phyloP scores from a whole-genome alignment of 1,284 basidiomycete species.

The Spongispora temasekensis region DNA sequence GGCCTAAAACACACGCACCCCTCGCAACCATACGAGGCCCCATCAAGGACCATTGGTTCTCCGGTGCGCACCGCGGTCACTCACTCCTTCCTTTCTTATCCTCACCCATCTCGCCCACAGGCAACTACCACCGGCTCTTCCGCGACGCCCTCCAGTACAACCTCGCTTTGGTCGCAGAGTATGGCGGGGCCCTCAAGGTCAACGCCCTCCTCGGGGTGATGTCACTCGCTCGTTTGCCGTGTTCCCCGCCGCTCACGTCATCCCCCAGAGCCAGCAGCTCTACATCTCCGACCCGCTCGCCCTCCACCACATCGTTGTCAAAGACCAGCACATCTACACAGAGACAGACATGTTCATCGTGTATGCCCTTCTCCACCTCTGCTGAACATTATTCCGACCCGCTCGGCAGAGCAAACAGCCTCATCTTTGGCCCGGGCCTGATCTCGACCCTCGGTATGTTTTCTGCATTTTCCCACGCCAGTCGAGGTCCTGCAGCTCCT shows the following conservation, averaged over 20 bases:
- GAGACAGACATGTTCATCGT: conserved; percentile 51
- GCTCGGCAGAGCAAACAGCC: conserved; percentile 33
- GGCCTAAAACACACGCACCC: conserved; percentile 9
- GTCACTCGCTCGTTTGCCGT: neutral
- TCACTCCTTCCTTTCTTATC: neutral
- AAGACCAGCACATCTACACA: conserved; percentile 52
- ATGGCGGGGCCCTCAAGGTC: conserved; percentile 50
- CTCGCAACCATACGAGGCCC: conserved; percentile 25
- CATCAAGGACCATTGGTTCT: conserved; percentile 39
- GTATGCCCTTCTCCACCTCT: conserved; percentile 32
- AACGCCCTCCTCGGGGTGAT: conserved; percentile 54
- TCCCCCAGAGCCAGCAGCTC: conserved; percentile 41
- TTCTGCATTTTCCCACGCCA: conserved; percentile 29
- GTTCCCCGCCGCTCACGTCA: neutral
- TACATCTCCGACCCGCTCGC: conserved; percentile 52
- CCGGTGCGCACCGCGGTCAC: conserved; percentile 29
- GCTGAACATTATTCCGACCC: conserved; percentile 33
- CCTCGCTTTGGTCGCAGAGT: conserved; percentile 42
- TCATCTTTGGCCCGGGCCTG: conserved; percentile 32
- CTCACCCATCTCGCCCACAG: conserved; percentile 29
- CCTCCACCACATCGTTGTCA: conserved; percentile 46
- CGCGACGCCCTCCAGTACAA: conserved; percentile 51
- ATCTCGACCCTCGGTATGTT: conserved; percentile 38
- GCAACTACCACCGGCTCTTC: conserved; percentile 51
- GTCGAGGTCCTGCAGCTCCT: neutral